phyloP scores from a whole-genome alignment of 1,284 basidiomycete genomes.

The Apiotrichum siamense region DNA sequence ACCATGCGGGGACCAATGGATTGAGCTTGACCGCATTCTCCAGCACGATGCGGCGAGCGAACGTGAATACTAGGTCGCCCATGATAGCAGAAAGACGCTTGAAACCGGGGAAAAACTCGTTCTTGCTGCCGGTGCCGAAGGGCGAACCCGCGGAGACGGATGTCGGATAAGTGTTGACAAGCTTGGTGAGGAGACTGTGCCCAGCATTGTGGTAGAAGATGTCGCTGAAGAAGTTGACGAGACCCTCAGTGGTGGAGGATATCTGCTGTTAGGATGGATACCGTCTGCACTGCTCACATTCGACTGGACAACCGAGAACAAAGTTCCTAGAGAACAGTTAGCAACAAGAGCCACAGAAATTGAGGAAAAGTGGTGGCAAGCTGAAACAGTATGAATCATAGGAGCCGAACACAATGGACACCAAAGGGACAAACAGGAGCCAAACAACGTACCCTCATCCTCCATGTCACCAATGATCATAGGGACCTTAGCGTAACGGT shows the following conservation, averaged over 20 bases:
- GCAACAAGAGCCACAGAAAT: too few species aligned
- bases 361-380: too few species aligned
- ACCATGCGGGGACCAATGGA: conserved; percentile 15
- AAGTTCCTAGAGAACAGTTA: too few species aligned
- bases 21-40: not conserved
- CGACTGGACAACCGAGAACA: conserved; percentile 28
- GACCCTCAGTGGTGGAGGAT: conserved; percentile 14
- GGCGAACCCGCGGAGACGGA: conserved; percentile 19
- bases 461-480: conserved; percentile 25
- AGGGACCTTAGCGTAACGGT: conserved; percentile 14
- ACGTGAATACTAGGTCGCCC: conserved; percentile 12
- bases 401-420: too few species aligned
- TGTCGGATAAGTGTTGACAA: conserved; percentile 29
- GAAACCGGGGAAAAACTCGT: conserved; percentile 17
- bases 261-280: conserved; percentile 26
- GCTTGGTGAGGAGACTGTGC: conserved; percentile 12
- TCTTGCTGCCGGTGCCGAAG: conserved; percentile 11
- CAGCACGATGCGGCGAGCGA: conserved; percentile 16
- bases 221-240: conserved; percentile 18
- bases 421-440: too few species aligned
- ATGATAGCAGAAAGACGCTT: conserved; percentile 17
- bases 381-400: too few species aligned
- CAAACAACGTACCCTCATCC: conserved; percentile 17
- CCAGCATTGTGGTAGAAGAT: conserved; percentile 21
- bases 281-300: conserved; percentile 17